Evolutionary conservation across 75 land plant species (phyloP).

Genomic region (Cupressus sempervirens): DNA sequence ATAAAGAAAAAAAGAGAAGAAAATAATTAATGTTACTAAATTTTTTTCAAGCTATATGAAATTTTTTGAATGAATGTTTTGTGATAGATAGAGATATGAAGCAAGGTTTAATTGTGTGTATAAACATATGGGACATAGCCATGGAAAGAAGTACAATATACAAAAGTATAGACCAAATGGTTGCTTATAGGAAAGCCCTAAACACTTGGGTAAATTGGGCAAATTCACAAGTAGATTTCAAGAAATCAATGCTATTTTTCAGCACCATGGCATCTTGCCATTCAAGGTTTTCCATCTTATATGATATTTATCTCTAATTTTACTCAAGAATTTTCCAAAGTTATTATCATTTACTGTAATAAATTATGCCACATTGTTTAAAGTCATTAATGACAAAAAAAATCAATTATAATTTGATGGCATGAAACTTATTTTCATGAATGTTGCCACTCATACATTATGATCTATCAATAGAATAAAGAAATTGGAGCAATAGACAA

Average conservation of each 20-base stretch:
- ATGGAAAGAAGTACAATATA: neutral
- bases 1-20: neutral
- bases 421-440: too few relatives aligned
- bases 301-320: neutral
- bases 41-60: too few relatives aligned
- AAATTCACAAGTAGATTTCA: neutral
- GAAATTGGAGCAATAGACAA: too few relatives aligned
- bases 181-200: conserved; percentile 27
- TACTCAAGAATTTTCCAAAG: too few relatives aligned
- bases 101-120: neutral
- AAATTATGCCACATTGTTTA: too few relatives aligned
- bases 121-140: neutral
- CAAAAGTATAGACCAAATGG: neutral
- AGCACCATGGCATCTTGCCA: conserved; percentile 15
- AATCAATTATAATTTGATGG: too few relatives aligned
- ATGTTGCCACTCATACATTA: too few relatives aligned
- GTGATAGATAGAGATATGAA: neutral
- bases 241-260: conserved; percentile 16
- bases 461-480: too few relatives aligned
- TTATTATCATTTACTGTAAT: neutral
- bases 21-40: too few relatives aligned
- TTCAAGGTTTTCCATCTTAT: conserved; percentile 1
- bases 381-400: too few relatives aligned
- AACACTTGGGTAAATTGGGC: conserved; percentile 26
- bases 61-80: too few relatives aligned